A percentile compares a stretch with the other conserved stretches of the same genome.
These are phyloP conservation scores for Pyrenochaeta sp. DNA, from an alignment of 2,329 filamentous ascomycete genomes.

Conservation along the genomic window DNA sequence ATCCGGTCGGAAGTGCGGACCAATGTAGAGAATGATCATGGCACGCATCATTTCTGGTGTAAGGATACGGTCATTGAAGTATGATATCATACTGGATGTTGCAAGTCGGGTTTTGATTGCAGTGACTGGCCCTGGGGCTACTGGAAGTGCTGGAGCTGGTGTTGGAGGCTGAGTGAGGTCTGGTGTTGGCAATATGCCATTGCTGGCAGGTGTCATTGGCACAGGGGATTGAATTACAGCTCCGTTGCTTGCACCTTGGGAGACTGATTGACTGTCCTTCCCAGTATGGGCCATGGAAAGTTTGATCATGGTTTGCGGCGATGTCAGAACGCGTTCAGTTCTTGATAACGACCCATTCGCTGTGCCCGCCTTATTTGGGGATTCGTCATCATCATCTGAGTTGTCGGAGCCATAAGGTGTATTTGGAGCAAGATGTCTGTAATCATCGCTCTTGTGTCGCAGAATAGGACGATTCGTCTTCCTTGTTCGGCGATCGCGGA, in stretches of 20 bases:
- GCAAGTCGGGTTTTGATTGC: constrained; percentile 83
- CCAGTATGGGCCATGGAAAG: constrained; percentile 50
- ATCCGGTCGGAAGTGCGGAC: constrained; percentile 89
- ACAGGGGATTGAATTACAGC: constrained; percentile 31
- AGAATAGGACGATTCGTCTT: constrained; percentile 81
- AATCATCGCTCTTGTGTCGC: constrained; percentile 86
- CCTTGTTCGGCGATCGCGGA: constrained; percentile 80
- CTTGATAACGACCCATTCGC: constrained; percentile 17
- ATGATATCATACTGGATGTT: constrained; percentile 96
- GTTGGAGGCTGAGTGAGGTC: constrained; percentile 21
- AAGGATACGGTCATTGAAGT: constrained; percentile 94
- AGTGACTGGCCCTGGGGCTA: constrained; percentile 53
- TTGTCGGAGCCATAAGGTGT: constrained; percentile 85
- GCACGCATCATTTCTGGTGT: constrained; percentile 98
- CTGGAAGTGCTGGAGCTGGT: constrained; percentile 30
- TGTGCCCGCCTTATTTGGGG: constrained; percentile 16
- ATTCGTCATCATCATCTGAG: constrained; percentile 61
- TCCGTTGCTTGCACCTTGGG: constrained; percentile 23
- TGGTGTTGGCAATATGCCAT: constrained; percentile 27
- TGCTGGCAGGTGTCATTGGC: constrained; percentile 17
- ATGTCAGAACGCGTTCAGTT: constrained; percentile 36
- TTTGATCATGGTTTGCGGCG: constrained; percentile 46
- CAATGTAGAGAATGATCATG: constrained; percentile 98
- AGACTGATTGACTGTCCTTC: constrained; percentile 29
- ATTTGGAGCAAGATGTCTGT: constrained; percentile 78